phyloP scores from a whole-genome alignment of 177 flowering plant genomes.

The Vitis hybrid region DNA sequence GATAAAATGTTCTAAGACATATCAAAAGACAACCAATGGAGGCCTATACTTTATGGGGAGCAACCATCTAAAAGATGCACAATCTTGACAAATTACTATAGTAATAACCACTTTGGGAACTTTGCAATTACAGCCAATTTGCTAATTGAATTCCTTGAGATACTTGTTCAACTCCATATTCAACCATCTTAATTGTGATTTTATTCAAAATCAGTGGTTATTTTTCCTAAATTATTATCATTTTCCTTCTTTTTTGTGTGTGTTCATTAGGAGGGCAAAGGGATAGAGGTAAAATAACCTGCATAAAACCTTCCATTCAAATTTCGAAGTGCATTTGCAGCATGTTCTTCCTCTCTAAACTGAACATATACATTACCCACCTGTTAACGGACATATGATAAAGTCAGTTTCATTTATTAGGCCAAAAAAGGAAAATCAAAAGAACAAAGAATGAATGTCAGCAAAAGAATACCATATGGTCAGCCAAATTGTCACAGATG shows the following conservation, averaged over 20 bases:
- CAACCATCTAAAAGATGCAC: too few relatives aligned
- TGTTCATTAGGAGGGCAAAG: too few relatives aligned
- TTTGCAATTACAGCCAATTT: too few relatives aligned
- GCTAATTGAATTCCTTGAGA: too few relatives aligned
- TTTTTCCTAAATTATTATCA: background rate
- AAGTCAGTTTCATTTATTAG: background rate
- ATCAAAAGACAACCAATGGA: too few relatives aligned
- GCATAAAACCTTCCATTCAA: conserved; percentile 86
- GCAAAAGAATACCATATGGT: conserved; percentile 68
- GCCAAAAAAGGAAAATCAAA: background rate
- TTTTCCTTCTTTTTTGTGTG: background rate
- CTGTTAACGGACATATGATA: conserved; percentile 27
- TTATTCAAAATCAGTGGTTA: background rate
- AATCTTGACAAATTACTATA: too few relatives aligned
- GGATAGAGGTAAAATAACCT: conserved; percentile 32
- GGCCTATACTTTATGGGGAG: too few relatives aligned
- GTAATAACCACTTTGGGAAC: too few relatives aligned
- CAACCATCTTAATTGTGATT: too few relatives aligned
- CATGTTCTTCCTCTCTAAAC: conserved; percentile 88
- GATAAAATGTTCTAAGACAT: too few relatives aligned
- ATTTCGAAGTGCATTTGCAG: conserved; percentile 69
- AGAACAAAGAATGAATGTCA: background rate
- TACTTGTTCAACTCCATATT: too few relatives aligned
- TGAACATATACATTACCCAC: conserved; percentile 97
- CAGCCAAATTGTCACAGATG: conserved; percentile 91